These are phyloP conservation scores for Exophiala alcalophila DNA, from an alignment of 2,329 filamentous ascomycete species.

Conservation along the genomic window DNA sequence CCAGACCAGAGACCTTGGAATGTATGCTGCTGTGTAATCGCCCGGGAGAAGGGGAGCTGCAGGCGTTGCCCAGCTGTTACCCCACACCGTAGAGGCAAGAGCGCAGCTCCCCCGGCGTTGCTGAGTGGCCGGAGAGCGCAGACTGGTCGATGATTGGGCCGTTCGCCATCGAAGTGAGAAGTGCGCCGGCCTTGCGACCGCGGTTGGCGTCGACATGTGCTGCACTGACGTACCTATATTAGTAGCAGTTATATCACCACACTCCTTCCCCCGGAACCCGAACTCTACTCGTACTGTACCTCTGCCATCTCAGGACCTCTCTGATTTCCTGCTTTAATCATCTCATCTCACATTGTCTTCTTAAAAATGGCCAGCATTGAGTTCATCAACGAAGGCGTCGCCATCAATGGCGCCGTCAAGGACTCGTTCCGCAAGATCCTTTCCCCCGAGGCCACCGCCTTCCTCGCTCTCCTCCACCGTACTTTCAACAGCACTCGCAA, in stretches of 20 bases:
- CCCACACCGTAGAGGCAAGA: too few species aligned
- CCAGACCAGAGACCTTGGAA: too few species aligned
- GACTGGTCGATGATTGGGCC: slow-evolving; percentile 4
- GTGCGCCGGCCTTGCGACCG: slow-evolving; percentile 16
- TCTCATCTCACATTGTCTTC: slow-evolving; percentile 1
- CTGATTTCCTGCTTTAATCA: too few species aligned
- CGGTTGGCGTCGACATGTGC: slow-evolving; percentile 18
- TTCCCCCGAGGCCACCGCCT: slow-evolving; percentile 82
- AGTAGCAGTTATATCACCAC: slow-evolving; percentile 23
- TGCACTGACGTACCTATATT: slow-evolving; percentile 18
- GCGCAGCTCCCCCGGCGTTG: too few species aligned
- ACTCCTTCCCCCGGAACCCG: background rate
- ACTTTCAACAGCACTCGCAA: slow-evolving; percentile 91
- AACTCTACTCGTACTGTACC: too few species aligned
- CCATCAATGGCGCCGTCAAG: slow-evolving; percentile 75
- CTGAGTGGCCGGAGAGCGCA: background rate
- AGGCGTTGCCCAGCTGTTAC: too few species aligned
- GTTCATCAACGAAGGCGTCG: slow-evolving; percentile 79
- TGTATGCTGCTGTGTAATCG: too few species aligned
- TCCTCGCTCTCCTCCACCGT: slow-evolving; percentile 90
- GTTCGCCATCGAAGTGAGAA: slow-evolving; percentile 11
- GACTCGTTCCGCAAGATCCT: slow-evolving; percentile 85
- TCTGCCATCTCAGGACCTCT: too few species aligned
- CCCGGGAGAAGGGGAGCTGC: too few species aligned
- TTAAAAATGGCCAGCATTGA: slow-evolving; percentile 65